phyloP scores from a whole-genome alignment of 2,329 filamentous ascomycete species.

The Pseudogymnoascus sp. region DNA sequence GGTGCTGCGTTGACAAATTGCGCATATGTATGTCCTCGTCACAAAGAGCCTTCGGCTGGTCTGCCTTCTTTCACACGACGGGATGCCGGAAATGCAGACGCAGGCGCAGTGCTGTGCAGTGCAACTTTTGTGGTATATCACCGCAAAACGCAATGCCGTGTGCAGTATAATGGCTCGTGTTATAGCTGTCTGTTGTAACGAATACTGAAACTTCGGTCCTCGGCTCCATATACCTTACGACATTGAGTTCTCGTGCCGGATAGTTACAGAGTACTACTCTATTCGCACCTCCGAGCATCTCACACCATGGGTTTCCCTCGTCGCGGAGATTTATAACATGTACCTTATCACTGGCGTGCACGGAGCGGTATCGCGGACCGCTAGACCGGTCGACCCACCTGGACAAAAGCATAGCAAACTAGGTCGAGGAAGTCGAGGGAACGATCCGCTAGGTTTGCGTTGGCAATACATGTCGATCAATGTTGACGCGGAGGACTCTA shows the following conservation, averaged over 20 bases:
- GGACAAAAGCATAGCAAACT: not conserved
- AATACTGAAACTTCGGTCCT: not conserved
- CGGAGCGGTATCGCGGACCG: not conserved
- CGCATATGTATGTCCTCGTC: constrained; percentile 4
- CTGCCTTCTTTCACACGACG: not conserved
- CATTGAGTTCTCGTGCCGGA: not conserved
- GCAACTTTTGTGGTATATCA: not conserved
- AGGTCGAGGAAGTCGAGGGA: not conserved
- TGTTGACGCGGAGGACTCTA: not conserved
- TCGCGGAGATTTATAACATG: not conserved
- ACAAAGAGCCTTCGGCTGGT: not conserved
- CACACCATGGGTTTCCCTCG: not conserved
- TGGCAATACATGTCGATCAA: not conserved
- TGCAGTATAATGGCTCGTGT: not conserved
- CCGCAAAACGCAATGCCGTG: not conserved
- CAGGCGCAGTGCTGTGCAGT: not conserved
- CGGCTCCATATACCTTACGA: not conserved
- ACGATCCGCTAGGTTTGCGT: not conserved
- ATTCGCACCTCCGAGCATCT: not conserved
- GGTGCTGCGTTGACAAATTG: not conserved
- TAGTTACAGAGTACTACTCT: not conserved
- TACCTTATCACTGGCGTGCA: constrained; percentile 5
- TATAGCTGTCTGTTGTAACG: not conserved
- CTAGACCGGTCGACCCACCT: constrained; percentile 1
- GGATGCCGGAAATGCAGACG: not conserved